phyloP scores from a whole-genome alignment of 257 asterid genomes.

The Primulina eburnea region DNA sequence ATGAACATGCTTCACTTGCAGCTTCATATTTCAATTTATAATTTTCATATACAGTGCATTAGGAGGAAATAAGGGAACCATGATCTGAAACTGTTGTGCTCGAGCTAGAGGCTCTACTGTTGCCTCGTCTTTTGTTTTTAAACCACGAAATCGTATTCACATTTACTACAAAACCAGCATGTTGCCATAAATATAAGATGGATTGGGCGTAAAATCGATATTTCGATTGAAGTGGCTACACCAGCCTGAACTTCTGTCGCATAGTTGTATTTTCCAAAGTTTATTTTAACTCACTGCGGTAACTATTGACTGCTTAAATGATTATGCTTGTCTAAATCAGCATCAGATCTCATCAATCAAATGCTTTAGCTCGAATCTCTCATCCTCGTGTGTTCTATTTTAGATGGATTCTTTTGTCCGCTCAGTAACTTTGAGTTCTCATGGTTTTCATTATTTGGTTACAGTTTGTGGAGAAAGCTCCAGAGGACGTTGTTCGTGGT shows the following conservation, averaged over 20 bases:
- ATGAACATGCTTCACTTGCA: not conserved
- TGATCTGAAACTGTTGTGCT: not conserved
- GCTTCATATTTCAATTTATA: not conserved
- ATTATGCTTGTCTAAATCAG: not conserved
- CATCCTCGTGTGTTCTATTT: not conserved
- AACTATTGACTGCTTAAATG: not conserved
- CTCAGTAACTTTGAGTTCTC: conserved; percentile 7
- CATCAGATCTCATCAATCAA: not conserved
- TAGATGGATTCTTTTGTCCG: conserved; percentile 1
- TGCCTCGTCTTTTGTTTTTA: not conserved
- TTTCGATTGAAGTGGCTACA: not conserved
- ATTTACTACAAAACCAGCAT: not conserved
- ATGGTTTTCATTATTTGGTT: conserved; percentile 14
- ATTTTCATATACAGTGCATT: not conserved
- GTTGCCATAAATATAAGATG: not conserved
- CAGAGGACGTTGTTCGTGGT: conserved; percentile 72
- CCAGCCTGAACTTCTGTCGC: not conserved
- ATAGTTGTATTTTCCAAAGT: not conserved
- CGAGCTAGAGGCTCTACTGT: not conserved
- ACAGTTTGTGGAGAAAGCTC: conserved; percentile 94
- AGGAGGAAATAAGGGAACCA: not conserved
- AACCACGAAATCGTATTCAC: not conserved
- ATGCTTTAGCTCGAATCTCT: not conserved
- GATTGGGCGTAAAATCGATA: not conserved
- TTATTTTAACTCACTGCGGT: not conserved